Base-by-base conservation (phyloP, 495 filamentous ascomycete genomes). In the Neurospora sp. region DNA sequence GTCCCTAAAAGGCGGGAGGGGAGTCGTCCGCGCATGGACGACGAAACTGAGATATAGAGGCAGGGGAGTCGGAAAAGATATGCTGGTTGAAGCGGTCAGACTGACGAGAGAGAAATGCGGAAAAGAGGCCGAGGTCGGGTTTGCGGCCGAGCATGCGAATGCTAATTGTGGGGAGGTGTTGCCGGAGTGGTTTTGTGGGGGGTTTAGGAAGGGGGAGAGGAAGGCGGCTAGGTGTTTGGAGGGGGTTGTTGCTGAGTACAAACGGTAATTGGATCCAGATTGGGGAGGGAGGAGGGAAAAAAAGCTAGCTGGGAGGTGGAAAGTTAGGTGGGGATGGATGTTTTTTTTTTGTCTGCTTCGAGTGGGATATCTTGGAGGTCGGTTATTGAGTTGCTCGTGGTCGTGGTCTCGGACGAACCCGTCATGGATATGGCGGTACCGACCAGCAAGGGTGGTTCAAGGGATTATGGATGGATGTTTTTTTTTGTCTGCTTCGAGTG, bases 1-100 rank as follows among this genome's bases (percentile, higher is more conserved):
- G 0, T 16, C 12, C 0, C 75, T 78, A 22, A 77, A 74, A 44
- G 87, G 83, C 10, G 87, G 84, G 38, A 78, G 80, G 70, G 86
- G 84, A 4, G 80, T 92, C 20, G 89, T 95, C 68, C 83, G 90
- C 31, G 93, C 91, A 1, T 94, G 93, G 92, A 92, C 93, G 4
- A 91, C 93, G 0, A 84, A 86, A 78, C 73, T 88, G 73, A 83
- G 80, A 74, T 94, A 92, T 78, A 85, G 94, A 14, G 81, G 87
- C 6, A 84, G 84, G 70, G 93, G 93, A 0, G 80, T 96, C 8
- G 94, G 93, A 4, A 82, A 76, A 18, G 89, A 86, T 35, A 81
- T 97, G 78, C 80, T 96, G 70, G 86, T 90, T 71, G 87, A 90
- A 74, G 91, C 89, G 4, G 88, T 92, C 1, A 81, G 80, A 71